These are phyloP conservation scores for Nakazawaea sp. DNA, from an alignment of 805 yeast genomes.

Conservation along the genomic window DNA sequence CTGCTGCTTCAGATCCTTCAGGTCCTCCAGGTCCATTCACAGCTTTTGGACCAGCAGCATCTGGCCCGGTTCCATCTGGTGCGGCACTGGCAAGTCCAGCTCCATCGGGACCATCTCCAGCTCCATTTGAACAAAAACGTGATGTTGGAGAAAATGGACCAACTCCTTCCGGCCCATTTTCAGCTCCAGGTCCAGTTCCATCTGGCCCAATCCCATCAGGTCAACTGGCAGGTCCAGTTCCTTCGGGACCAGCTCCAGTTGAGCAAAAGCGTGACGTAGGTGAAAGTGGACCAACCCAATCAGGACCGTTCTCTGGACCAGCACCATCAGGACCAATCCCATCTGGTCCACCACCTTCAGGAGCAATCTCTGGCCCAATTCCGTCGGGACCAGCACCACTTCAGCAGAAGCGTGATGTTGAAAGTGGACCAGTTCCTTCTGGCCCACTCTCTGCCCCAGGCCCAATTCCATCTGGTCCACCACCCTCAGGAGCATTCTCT, in stretches of 20 bases:
- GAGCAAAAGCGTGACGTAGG: not conserved
- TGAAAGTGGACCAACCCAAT: not conserved
- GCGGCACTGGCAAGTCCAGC: not conserved
- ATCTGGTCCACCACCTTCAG: not conserved
- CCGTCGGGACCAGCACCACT: not conserved
- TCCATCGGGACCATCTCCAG: not conserved
- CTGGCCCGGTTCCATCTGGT: constrained; percentile 1
- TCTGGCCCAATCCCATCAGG: not conserved
- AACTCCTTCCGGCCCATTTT: no score
- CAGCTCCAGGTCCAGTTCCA: constrained; percentile 2
- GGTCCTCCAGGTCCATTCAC: not conserved
- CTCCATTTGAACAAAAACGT: no score
- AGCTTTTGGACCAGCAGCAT: not conserved
- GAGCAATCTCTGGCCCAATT: not conserved
- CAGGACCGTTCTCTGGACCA: no score
- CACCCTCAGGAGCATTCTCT: not conserved
- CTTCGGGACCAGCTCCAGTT: not conserved
- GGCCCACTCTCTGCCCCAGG: not conserved
- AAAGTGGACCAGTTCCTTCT: not conserved
- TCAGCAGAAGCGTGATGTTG: not conserved
- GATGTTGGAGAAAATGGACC: no score
- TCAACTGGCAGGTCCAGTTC: not conserved
- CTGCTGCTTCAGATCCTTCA: not conserved
- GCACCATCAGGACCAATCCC: not conserved
- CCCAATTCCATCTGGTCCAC: not conserved